Percentiles rank a stretch among this genome's conserved stretches.
phyloP scores from a whole-genome alignment of 305 asterid genomes.

The Petunia hybrid region DNA sequence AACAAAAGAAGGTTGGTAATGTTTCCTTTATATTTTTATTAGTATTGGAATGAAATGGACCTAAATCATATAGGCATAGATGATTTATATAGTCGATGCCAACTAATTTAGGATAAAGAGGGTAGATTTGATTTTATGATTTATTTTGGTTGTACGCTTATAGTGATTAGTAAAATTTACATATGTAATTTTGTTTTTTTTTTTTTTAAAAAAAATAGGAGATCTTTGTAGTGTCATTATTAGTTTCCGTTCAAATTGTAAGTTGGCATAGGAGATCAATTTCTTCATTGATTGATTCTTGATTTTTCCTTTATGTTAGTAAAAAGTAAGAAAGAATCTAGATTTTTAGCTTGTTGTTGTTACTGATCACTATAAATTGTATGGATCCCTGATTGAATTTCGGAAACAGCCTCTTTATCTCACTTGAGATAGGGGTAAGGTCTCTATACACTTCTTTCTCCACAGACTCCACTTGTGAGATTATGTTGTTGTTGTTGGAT shows the following conservation, averaged over 20 bases:
- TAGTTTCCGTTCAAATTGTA: too few species aligned
- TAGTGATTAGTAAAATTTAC: too few species aligned
- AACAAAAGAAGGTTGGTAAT: slow-evolving; percentile 78
- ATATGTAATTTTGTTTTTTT: too few species aligned
- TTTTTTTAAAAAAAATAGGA: too few species aligned
- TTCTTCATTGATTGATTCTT: not conserved
- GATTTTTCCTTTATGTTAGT: not conserved
- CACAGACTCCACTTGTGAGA: too few species aligned
- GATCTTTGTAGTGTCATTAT: too few species aligned
- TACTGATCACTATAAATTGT: not conserved
- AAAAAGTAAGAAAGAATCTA: not conserved
- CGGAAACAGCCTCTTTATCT: too few species aligned
- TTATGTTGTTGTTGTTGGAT: not conserved
- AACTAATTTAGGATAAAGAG: not conserved
- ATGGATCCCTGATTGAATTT: not conserved
- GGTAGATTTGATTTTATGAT: too few species aligned
- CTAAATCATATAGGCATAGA: not conserved
- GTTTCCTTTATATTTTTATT: not conserved
- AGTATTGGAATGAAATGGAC: not conserved
- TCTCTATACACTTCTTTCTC: too few species aligned
- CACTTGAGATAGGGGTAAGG: too few species aligned
- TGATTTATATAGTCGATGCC: not conserved
- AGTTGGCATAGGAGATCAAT: too few species aligned
- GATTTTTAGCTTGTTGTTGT: not conserved
- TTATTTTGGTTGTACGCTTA: too few species aligned